phyloP scores from a whole-genome alignment of 2,329 filamentous ascomycete genomes.

The Venturia aucupariae region DNA sequence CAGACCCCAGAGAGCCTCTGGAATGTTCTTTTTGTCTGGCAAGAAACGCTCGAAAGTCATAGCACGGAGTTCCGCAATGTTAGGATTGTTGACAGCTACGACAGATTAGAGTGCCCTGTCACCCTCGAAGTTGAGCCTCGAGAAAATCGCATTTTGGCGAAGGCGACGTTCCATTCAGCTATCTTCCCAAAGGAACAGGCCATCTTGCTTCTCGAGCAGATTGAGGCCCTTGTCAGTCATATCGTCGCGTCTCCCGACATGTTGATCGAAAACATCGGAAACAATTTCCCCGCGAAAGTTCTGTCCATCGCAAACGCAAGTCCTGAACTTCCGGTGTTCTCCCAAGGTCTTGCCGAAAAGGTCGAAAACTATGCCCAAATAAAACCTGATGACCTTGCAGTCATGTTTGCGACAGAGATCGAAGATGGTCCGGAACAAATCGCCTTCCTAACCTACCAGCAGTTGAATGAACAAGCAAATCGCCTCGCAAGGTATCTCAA shows the following conservation, averaged over 20 bases:
- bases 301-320: slow-evolving; percentile 35
- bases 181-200: slow-evolving; percentile 49
- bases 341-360: slow-evolving; percentile 27
- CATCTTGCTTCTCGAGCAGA: slow-evolving; percentile 48
- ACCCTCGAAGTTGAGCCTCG: slow-evolving; percentile 67
- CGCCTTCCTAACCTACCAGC: slow-evolving; percentile 48
- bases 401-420: slow-evolving; percentile 47
- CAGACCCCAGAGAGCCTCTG: slow-evolving; percentile 54
- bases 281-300: slow-evolving; percentile 12
- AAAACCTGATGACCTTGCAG: slow-evolving; percentile 47
- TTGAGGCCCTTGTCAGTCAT: slow-evolving; percentile 43
- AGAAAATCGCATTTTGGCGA: slow-evolving; percentile 36
- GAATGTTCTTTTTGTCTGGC: slow-evolving; percentile 74
- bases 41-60: slow-evolving; percentile 53
- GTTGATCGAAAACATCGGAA: slow-evolving; percentile 25
- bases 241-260: slow-evolving; percentile 33
- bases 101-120: slow-evolving; percentile 67
- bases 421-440: background rate
- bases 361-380: slow-evolving; percentile 46
- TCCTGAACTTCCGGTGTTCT: slow-evolving; percentile 21
- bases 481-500: slow-evolving; percentile 50
- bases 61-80: slow-evolving; percentile 33
- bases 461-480: slow-evolving; percentile 58
- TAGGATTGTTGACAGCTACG: slow-evolving; percentile 50
- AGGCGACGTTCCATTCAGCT: slow-evolving; percentile 46